A percentile compares a stretch with the other conserved stretches of the same genome.
These are phyloP conservation scores for Phialophora chinensis DNA, from an alignment of 2,329 filamentous ascomycete species.

Conservation along the genomic window DNA sequence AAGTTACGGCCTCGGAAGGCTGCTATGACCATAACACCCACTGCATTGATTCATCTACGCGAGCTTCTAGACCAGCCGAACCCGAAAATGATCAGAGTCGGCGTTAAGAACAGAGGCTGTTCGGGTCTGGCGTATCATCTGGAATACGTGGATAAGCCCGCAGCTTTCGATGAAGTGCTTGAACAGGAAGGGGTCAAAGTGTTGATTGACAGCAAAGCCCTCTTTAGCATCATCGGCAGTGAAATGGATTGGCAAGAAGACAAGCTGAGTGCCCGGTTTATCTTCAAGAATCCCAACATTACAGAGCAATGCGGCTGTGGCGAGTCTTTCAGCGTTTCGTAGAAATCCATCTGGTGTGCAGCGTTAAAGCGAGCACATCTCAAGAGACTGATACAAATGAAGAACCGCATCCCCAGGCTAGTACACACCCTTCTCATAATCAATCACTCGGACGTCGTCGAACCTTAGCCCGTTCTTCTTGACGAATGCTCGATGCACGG, in stretches of 20 bases:
- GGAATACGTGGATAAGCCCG: conserved; percentile 92
- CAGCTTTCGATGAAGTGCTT: conserved; percentile 85
- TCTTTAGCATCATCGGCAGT: conserved; percentile 97
- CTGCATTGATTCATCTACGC: conserved; percentile 79
- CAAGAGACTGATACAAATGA: neutral
- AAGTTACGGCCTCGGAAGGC: conserved; percentile 85
- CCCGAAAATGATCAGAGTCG: conserved; percentile 90
- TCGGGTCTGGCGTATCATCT: conserved; percentile 92
- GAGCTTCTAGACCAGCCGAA: conserved; percentile 81
- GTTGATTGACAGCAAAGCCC: conserved; percentile 92
- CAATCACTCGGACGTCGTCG: conserved; percentile 63
- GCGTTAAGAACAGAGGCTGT: conserved; percentile 91
- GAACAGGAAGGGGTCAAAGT: conserved; percentile 97
- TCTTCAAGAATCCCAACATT: conserved; percentile 97
- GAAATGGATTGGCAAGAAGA: conserved; percentile 99
- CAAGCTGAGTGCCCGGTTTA: conserved; percentile 87
- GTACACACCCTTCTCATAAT: conserved; percentile 63
- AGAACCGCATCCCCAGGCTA: conserved; percentile 38
- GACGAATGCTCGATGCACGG: conserved; percentile 67
- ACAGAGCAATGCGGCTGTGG: conserved; percentile 97
- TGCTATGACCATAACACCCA: conserved; percentile 81
- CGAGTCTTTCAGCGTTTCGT: conserved; percentile 86
- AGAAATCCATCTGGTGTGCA: neutral
- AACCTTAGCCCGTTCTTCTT: conserved; percentile 50
- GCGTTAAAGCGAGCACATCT: conserved; percentile 2